These are phyloP conservation scores for Agapanthus africanus DNA, from an alignment of 106 monocot genomes.

Conservation along the genomic window DNA sequence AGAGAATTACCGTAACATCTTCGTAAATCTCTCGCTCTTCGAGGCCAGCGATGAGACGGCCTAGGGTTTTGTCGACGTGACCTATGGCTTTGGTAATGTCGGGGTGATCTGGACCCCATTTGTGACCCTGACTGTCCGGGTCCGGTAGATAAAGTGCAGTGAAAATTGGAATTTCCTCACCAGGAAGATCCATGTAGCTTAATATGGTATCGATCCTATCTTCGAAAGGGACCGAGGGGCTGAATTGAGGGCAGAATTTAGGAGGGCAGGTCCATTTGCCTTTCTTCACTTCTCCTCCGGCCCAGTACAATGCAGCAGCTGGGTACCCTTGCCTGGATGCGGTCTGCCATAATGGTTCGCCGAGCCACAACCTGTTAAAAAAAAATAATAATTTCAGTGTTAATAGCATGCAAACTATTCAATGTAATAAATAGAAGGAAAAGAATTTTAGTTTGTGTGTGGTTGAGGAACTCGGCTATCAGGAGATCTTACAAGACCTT, in stretches of 20 bases:
- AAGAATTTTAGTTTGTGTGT: too few relatives aligned
- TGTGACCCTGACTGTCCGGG: constrained; percentile 44
- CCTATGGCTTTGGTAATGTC: constrained; percentile 30
- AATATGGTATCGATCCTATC: constrained; percentile 39
- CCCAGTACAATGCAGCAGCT: constrained; percentile 55
- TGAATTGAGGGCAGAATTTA: constrained; percentile 32
- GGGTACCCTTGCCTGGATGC: constrained; percentile 23
- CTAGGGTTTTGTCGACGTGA: constrained; percentile 30
- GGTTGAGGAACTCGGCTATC: too few relatives aligned
- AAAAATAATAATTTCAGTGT: too few relatives aligned
- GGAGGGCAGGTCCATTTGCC: constrained; percentile 47
- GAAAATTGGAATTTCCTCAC: constrained; percentile 29
- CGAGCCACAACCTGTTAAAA: constrained; percentile 65
- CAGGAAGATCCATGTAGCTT: constrained; percentile 43
- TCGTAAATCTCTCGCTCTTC: constrained; percentile 48
- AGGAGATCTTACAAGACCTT: too few relatives aligned
- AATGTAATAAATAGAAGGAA: too few relatives aligned
- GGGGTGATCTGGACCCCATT: constrained; percentile 42
- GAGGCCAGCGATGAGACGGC: constrained; percentile 46
- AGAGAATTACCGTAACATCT: constrained; percentile 40
- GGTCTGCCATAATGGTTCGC: constrained; percentile 67
- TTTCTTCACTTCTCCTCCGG: constrained; percentile 54
- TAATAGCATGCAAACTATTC: too few relatives aligned
- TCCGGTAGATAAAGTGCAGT: constrained; percentile 45
- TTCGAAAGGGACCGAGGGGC: constrained; percentile 42